phyloP scores from a whole-genome alignment of 192 early-diverging fungal species.

The Coemansia javaensis region DNA sequence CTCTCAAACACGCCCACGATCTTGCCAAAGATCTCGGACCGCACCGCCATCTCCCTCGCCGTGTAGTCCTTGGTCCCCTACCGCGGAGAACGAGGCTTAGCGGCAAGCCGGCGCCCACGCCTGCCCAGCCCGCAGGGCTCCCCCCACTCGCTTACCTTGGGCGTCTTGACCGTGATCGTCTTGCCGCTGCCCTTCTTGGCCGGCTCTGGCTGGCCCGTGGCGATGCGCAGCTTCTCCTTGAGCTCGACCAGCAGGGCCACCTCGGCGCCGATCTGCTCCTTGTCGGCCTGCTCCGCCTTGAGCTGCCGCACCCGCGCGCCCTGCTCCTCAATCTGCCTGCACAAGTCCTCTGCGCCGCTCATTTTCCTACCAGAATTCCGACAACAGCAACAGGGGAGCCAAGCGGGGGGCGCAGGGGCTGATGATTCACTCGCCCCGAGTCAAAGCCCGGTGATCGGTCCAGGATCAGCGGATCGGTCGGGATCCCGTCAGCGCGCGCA shows the following conservation, averaged over 20 bases:
- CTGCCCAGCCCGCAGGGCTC: too few species aligned
- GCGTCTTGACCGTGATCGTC: constrained; percentile 66
- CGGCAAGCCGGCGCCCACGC: not conserved
- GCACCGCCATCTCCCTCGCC: constrained; percentile 95
- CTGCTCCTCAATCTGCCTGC: constrained; percentile 56
- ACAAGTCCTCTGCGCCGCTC: constrained; percentile 27
- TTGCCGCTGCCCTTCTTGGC: constrained; percentile 19
- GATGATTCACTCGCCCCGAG: too few species aligned
- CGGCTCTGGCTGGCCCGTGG: constrained; percentile 18
- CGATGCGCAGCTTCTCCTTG: constrained; percentile 56
- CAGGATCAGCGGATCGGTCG: too few species aligned
- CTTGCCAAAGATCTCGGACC: constrained; percentile 84
- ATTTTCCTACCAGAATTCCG: constrained; percentile 5
- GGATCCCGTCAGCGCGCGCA: too few species aligned
- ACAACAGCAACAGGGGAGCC: too few species aligned
- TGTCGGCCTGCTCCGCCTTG: constrained; percentile 58
- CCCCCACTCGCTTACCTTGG: constrained; percentile 54
- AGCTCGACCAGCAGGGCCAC: constrained; percentile 56
- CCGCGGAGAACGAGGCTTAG: not conserved
- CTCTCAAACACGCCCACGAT: constrained; percentile 87
- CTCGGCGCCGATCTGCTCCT: constrained; percentile 54
- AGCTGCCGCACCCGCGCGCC: constrained; percentile 57
- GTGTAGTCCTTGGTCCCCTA: constrained; percentile 95
- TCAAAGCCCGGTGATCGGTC: too few species aligned
- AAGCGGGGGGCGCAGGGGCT: too few species aligned